Percentiles rank a stretch among this genome's conserved stretches.
Evolutionary conservation across 768 basidiomycete genomes (phyloP).

Genomic region (Russula lepida): DNA sequence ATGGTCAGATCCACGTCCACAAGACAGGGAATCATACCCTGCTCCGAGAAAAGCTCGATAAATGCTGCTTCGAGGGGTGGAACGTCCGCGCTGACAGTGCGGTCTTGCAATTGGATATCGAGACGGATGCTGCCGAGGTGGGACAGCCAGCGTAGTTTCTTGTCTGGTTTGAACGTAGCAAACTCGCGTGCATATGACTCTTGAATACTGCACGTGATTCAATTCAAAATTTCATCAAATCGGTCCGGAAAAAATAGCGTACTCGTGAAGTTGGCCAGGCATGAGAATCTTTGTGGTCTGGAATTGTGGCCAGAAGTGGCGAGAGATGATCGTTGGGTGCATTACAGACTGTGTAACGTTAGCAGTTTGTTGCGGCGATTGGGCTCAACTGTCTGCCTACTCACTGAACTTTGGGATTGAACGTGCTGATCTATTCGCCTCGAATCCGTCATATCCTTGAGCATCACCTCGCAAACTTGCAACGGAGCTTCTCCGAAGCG

Average conservation of each 20-base stretch:
- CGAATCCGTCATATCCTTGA: conserved; percentile 95
- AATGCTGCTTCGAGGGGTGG: conserved; percentile 87
- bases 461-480: conserved; percentile 97
- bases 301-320: conserved; percentile 90
- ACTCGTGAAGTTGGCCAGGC: conserved; percentile 82
- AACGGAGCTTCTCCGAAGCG: conserved; percentile 91
- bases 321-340: conserved; percentile 87
- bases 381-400: conserved; percentile 21
- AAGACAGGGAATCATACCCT: conserved; percentile 35
- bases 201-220: conserved; percentile 47
- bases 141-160: conserved; percentile 81
- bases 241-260: conserved; percentile 24
- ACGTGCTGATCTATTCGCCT: conserved; percentile 83
- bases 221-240: neutral
- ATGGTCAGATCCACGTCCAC: neutral
- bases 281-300: conserved; percentile 65
- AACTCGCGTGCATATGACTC: conserved; percentile 71
- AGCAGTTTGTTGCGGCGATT: neutral
- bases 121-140: conserved; percentile 81
- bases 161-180: conserved; percentile 83
- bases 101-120: conserved; percentile 76
- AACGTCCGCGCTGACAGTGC: conserved; percentile 64
- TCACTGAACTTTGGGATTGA: conserved; percentile 60
- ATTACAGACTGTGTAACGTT: conserved; percentile 47
- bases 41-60: conserved; percentile 74